These are phyloP conservation scores for Protomyces inundatus DNA, from an alignment of 1,139 yeast species.

Conservation along the genomic window DNA sequence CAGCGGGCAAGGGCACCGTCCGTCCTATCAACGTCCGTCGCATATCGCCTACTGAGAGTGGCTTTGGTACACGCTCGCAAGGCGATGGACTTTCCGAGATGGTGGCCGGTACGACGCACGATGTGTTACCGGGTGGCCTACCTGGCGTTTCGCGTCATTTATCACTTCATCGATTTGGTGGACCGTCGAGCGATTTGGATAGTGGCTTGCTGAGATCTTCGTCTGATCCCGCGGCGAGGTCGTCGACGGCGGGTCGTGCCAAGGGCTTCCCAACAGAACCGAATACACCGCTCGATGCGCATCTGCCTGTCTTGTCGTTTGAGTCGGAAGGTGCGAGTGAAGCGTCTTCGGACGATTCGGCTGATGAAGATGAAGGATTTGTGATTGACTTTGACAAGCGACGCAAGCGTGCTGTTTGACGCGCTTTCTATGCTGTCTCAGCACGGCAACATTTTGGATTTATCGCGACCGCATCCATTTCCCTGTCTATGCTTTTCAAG, in stretches of 20 bases:
- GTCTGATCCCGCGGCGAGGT: neutral
- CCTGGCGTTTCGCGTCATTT: neutral
- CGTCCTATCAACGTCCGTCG: neutral
- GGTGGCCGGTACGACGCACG: too few species aligned
- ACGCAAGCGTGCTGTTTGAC: neutral
- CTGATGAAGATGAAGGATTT: constrained; percentile 14
- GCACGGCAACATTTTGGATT: too few species aligned
- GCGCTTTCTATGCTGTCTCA: too few species aligned
- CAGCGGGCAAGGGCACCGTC: neutral
- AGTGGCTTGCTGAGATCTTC: neutral
- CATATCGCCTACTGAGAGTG: neutral
- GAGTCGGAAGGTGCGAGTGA: constrained; percentile 1
- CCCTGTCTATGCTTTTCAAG: too few species aligned
- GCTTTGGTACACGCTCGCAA: neutral
- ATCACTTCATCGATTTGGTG: neutral
- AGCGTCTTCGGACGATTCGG: neutral
- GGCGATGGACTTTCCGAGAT: neutral
- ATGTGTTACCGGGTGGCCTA: neutral
- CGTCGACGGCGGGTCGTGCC: neutral
- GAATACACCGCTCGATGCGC: neutral
- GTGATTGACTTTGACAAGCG: constrained; percentile 19
- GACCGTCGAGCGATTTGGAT: neutral
- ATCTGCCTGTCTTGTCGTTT: constrained; percentile 1
- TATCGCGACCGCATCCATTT: too few species aligned
- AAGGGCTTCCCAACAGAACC: constrained; percentile 8